Evolutionary conservation across 345 rosid species (phyloP).

Genomic region (Populus alba): DNA sequence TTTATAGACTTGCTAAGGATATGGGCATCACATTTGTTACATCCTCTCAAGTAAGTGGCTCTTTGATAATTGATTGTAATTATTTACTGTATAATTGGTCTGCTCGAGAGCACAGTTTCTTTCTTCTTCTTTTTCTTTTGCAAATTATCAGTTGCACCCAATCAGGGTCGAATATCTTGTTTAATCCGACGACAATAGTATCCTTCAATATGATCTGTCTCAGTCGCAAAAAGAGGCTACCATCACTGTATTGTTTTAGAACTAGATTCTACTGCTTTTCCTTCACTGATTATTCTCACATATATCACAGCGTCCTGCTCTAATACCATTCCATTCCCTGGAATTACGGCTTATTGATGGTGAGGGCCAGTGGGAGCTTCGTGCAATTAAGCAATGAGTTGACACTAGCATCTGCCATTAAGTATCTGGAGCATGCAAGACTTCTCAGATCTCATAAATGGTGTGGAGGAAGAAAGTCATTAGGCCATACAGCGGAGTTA

Average conservation of each 20-base stretch:
- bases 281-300: background rate
- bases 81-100: background rate
- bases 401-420: background rate
- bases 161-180: background rate
- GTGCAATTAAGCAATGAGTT: slow-evolving; percentile 52
- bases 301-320: slow-evolving; percentile 70
- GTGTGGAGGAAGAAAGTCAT: background rate
- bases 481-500: background rate
- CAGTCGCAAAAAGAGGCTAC: background rate
- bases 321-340: slow-evolving; percentile 79
- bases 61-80: background rate
- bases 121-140: background rate
- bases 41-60: slow-evolving; percentile 74
- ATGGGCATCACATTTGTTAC: slow-evolving; percentile 89
- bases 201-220: background rate
- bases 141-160: background rate
- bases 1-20: slow-evolving; percentile 72
- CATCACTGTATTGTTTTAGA: background rate
- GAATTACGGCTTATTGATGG: slow-evolving; percentile 88
- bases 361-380: slow-evolving; percentile 97
- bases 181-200: background rate
- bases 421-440: background rate
- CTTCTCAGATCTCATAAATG: background rate
- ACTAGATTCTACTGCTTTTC: background rate
- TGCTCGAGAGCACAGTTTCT: background rate